Evolutionary conservation across 495 filamentous ascomycete genomes (phyloP).

Genomic region (Aspergillus incahuasiensis): DNA sequence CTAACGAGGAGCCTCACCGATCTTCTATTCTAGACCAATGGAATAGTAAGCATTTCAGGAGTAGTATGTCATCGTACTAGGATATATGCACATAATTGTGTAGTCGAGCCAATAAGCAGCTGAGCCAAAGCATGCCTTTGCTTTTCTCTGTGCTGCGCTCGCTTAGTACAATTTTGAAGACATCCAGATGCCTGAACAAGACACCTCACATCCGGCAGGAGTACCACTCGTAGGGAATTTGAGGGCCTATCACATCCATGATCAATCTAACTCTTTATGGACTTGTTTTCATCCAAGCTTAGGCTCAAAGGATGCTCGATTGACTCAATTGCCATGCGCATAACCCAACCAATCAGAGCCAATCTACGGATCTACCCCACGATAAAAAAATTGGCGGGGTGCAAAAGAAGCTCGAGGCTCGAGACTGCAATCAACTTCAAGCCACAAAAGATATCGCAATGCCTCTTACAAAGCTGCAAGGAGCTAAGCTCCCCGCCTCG

Average conservation of each 20-base stretch:
- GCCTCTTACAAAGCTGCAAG: constrained; percentile 38
- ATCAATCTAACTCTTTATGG: too few species aligned
- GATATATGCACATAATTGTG: not conserved
- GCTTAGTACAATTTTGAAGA: not conserved
- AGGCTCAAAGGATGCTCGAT: not conserved
- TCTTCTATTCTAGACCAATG: not conserved
- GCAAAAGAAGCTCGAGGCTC: constrained; percentile 3
- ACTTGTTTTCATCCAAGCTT: not conserved
- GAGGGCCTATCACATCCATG: too few species aligned
- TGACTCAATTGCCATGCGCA: constrained; percentile 11
- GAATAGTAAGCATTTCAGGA: too few species aligned
- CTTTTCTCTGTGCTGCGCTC: not conserved
- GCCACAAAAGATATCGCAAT: constrained; percentile 18
- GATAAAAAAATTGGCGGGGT: constrained; percentile 22
- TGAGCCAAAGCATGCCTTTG: not conserved
- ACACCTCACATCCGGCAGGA: too few species aligned
- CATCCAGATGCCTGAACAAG: too few species aligned
- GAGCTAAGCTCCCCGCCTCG: constrained; percentile 60
- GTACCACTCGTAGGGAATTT: too few species aligned
- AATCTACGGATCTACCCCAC: constrained; percentile 4
- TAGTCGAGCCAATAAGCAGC: not conserved
- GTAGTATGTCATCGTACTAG: too few species aligned
- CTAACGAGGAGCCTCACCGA: not conserved
- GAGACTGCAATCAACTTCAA: not conserved
- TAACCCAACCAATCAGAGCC: constrained; percentile 16